These are phyloP conservation scores for Lasiodiplodia theobromae DNA, from an alignment of 2,329 filamentous ascomycete species.

Conservation along the genomic window DNA sequence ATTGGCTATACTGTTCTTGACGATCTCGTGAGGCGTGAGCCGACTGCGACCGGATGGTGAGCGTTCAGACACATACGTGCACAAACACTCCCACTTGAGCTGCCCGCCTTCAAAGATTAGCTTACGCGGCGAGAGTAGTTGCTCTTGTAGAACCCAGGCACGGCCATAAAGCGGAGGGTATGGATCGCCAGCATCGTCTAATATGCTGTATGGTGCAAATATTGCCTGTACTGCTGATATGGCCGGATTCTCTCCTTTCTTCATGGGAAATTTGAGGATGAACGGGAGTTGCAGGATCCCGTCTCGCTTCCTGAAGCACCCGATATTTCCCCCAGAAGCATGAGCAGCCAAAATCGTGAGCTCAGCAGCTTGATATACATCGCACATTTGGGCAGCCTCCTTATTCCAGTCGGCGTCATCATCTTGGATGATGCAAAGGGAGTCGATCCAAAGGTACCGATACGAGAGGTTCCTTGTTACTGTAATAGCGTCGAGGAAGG, in stretches of 20 bases:
- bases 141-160: constrained; percentile 25
- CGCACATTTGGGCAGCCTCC: constrained; percentile 21
- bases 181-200: too few species aligned
- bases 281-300: neutral
- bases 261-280: neutral
- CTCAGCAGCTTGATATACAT: neutral
- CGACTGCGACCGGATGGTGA: constrained; percentile 24
- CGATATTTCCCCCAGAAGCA: neutral
- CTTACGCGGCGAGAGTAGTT: constrained; percentile 8
- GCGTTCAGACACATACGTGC: constrained; percentile 34
- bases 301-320: neutral
- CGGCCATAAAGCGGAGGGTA: neutral
- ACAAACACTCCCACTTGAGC: constrained; percentile 7
- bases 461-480: neutral
- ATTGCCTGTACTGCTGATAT: neutral
- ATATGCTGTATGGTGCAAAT: neutral
- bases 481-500: constrained; percentile 26
- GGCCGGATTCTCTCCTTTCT: fast-evolving
- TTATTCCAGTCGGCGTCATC: constrained; percentile 20
- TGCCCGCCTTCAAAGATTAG: neutral
- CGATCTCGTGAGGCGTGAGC: constrained; percentile 32
- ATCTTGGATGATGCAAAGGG: constrained; percentile 33
- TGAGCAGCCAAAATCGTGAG: constrained; percentile 15
- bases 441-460: constrained; percentile 34
- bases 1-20: constrained; percentile 32